Evolutionary conservation across 2,329 filamentous ascomycete genomes (phyloP), one percentile per base, ranked within the genome.

Genomic region (Daldinia eschscholtzii): DNA sequence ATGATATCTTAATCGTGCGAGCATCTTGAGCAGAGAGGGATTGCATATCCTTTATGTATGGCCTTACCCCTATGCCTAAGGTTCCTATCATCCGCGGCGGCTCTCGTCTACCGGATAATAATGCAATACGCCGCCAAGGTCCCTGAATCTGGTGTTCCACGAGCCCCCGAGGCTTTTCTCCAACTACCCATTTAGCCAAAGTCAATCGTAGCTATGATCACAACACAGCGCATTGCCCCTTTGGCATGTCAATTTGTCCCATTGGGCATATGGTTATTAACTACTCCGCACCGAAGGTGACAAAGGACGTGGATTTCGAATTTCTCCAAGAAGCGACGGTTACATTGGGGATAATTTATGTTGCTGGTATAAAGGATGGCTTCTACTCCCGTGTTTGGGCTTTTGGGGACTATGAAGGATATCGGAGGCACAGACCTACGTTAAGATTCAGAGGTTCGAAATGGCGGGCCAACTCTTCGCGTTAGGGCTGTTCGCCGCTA

Each of bases 101-200:
- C 56, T 64, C 39, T 66, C 28, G 62, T 52, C 52, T 64, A 52
- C 60, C 68, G 68, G 68, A 10, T 71, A 71, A 71, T 70, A 62
- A 56, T 52, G 46, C 53, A 57, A 59, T 61, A 23, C 26, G 50
- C 39, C 28, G 35, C 37, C 50, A 61, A 57, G 41, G 13, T 61
- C 39, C 23, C 61, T 64, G 15, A 56, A 42, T 55, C 57, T 52
- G 33, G 28, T 35, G 4, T 52, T 60, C 64, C 20, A 55, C 58
- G 15, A 56, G 37, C 55, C 55, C 52, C 28, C 28, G 52, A 46
- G 60, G n/a, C 18, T 26, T 33, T 69, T 64, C 63, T 63, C 73
- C 57, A 74, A 71, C 70, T 72, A 71, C 33, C 68, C 65, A 65
- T 76, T 76, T 75, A 76, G 71, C 72, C 74, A 73, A 70, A 74